Base-by-base conservation (phyloP, 164 flowering plant genomes). In the Macadamia integrifolia region DNA sequence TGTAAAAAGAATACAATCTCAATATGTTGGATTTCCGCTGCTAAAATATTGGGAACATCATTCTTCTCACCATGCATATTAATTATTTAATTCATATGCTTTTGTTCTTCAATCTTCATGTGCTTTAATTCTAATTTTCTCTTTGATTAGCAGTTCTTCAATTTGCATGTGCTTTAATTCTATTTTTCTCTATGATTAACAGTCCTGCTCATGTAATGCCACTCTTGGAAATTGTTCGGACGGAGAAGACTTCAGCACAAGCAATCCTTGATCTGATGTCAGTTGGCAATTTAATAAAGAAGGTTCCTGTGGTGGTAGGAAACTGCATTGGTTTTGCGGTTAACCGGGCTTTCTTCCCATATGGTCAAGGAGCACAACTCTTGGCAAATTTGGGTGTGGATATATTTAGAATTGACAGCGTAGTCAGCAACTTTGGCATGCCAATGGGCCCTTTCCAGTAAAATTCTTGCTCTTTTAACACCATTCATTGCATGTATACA, bases 201-300 rank as follows among this genome's bases (percentile, higher is more conserved):
- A 95, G 99, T 69, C 99, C 99, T 78, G 96, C 97, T 30, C 99
- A 95, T 80, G 79, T 92, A 74, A 94, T 95, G 99, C 96, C 96
- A 52, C 93, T 95, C 66, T 70, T 95, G 79, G 99, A 95, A 76
- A 87, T 92, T 62, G 92, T 95, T 31, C 87, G 94, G 35, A 84
- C 99, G 32, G 81, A 88, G 67, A 86, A 84, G 78, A 95, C 98
- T 52, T 91, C 98, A 58, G 79, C 98, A 12, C 99, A 92, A 84
- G 96, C 79, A 58, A 85, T 91, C 75, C 94, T 95, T 65, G 98
- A 95, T 83, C 91, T 95, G 60, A 86, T 95, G 89, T 69, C 88
- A 31, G 87, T 92, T 71, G 98, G 98, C 56, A 95, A 88, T 78
- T 50, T 68, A 59, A 92, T 95, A 71, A 92, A 89, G 81, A 95